Percentiles rank a stretch among this genome's conserved stretches.
These are phyloP conservation scores for Anisodus tanguticus DNA, from an alignment of 257 asterid genomes.

Conservation along the genomic window DNA sequence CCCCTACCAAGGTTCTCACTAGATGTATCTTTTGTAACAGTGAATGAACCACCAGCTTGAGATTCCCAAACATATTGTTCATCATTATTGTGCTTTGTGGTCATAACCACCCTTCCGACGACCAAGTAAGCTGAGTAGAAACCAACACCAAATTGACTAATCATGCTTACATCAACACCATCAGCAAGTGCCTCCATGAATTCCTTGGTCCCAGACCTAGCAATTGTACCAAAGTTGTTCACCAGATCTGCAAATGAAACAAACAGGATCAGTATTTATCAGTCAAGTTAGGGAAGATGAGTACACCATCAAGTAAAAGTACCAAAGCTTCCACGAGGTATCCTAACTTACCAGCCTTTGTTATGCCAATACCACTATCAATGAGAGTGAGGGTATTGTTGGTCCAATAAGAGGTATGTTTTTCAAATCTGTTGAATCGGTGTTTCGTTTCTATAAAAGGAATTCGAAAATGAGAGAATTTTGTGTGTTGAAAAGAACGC, in stretches of 20 bases:
- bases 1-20: slow-evolving; percentile 67
- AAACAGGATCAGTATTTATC: neutral
- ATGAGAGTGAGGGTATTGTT: slow-evolving; percentile 56
- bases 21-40: slow-evolving; percentile 59
- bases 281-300: neutral
- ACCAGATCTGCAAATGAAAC: slow-evolving; percentile 54
- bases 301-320: neutral
- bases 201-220: slow-evolving; percentile 72
- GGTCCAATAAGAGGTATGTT: neutral
- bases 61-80: slow-evolving; percentile 77
- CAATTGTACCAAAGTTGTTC: slow-evolving; percentile 72
- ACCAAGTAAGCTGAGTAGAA: slow-evolving; percentile 70
- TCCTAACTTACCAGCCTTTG: slow-evolving; percentile 68
- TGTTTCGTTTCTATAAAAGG: no score
- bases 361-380: slow-evolving; percentile 77
- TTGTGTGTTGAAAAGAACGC: no score
- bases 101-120: slow-evolving; percentile 65
- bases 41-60: slow-evolving; percentile 74
- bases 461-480: no score
- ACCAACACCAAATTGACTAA: slow-evolving; percentile 75
- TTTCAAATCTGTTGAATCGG: no score
- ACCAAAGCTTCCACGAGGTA: neutral
- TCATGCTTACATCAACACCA: slow-evolving; percentile 81
- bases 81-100: slow-evolving; percentile 64
- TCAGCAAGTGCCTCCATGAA: slow-evolving; percentile 77